Conservation (phyloP, 2,329 filamentous ascomycete species). For the Xylaria sp. region DNA sequence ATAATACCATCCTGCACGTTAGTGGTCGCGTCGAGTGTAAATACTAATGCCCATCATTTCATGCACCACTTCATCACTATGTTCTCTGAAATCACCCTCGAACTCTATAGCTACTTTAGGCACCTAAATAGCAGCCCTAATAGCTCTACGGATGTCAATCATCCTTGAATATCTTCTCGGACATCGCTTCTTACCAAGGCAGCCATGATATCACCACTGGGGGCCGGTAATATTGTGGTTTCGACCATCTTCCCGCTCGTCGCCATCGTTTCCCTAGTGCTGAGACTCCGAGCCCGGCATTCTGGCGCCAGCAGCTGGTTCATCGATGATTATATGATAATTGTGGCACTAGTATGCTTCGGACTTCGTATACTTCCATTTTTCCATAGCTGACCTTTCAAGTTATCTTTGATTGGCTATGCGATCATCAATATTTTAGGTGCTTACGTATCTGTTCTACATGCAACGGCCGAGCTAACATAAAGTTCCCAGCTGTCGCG, state of each 20-base stretch:
- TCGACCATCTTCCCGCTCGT: background rate
- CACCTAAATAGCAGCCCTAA: background rate
- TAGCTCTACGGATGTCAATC: background rate
- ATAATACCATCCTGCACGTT: background rate
- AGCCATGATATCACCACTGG: background rate
- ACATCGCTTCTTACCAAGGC: background rate
- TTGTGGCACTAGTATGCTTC: background rate
- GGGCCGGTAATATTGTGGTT: background rate
- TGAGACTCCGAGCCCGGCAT: background rate
- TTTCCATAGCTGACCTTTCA: background rate
- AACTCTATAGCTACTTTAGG: background rate
- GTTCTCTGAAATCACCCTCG: background rate
- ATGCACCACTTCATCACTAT: background rate
- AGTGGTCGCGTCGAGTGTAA: too few relatives aligned
- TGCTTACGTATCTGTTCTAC: background rate
- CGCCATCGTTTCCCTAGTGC: background rate
- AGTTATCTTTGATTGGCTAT: background rate
- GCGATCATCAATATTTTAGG: conserved; percentile 5
- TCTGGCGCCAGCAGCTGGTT: background rate
- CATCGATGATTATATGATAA: conserved; percentile 7
- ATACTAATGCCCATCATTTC: background rate
- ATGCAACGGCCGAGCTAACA: background rate
- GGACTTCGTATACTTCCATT: background rate
- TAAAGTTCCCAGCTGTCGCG: background rate
- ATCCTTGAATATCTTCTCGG: background rate